These are phyloP conservation scores for Sicyos baderoa DNA, from an alignment of 306 rosid genomes.

Conservation along the genomic window DNA sequence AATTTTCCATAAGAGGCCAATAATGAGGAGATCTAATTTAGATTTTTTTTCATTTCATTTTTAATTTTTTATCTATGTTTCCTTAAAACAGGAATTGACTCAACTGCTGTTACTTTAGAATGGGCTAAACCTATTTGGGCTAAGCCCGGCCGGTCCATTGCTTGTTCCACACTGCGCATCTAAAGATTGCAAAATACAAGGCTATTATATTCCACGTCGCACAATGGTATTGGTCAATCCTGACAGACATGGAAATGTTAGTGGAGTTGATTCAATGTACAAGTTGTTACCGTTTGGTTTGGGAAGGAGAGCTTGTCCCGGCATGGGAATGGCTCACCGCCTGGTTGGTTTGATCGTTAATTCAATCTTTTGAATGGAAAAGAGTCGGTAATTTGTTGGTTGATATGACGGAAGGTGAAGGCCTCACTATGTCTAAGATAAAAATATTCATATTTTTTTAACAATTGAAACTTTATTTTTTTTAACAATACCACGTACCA, in stretches of 20 bases:
- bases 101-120: too few species aligned
- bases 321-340: background rate
- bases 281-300: background rate
- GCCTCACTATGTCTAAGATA: constrained; percentile 15
- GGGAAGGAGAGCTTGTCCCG: constrained; percentile 7
- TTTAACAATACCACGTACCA: too few species aligned
- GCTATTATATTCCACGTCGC: background rate
- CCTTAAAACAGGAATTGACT: too few species aligned
- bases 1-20: too few species aligned
- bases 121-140: too few species aligned
- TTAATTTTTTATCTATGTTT: too few species aligned
- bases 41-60: too few species aligned
- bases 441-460: too few species aligned
- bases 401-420: constrained; percentile 7
- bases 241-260: too few species aligned
- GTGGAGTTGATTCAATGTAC: background rate
- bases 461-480: too few species aligned
- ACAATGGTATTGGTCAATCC: background rate
- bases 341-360: background rate
- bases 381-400: background rate
- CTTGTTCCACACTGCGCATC: background rate
- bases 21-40: too few species aligned
- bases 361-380: constrained; percentile 5
- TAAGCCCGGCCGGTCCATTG: background rate
- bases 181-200: background rate